Conservation (phyloP, 257 asterid species). For the Pogostemon cablin region DNA sequence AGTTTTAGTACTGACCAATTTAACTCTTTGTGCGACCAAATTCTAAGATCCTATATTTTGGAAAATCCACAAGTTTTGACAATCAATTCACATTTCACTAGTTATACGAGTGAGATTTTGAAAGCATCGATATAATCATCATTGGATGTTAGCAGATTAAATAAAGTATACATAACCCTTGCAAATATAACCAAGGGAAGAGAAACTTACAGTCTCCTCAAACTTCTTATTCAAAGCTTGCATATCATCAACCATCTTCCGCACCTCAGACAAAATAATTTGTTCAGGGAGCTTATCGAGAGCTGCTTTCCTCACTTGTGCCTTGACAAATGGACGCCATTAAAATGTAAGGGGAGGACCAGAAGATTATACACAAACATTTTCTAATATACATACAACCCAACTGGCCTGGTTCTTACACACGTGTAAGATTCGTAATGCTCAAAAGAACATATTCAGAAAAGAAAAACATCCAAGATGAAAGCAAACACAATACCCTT, state of each 20-base stretch:
- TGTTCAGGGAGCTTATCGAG: slow-evolving; percentile 73
- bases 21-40: slow-evolving; percentile 18
- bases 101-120: background rate
- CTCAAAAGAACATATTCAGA: background rate
- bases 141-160: background rate
- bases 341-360: background rate
- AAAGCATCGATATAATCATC: background rate
- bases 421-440: background rate
- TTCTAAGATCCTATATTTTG: slow-evolving; percentile 7
- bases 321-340: slow-evolving; percentile 45
- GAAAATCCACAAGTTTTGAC: background rate
- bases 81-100: background rate
- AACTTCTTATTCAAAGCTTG: slow-evolving; percentile 81
- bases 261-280: slow-evolving; percentile 81
- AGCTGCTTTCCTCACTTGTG: slow-evolving; percentile 66
- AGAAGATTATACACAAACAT: background rate
- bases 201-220: slow-evolving; percentile 76
- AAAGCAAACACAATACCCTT: background rate
- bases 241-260: slow-evolving; percentile 89
- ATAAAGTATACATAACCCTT: background rate
- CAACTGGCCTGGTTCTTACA: background rate
- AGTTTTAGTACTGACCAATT: too few relatives aligned
- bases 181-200: slow-evolving; percentile 1
- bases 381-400: background rate
- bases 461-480: background rate